These are phyloP conservation scores for Datisca glomerata DNA, from an alignment of 306 rosid species.

Conservation along the genomic window DNA sequence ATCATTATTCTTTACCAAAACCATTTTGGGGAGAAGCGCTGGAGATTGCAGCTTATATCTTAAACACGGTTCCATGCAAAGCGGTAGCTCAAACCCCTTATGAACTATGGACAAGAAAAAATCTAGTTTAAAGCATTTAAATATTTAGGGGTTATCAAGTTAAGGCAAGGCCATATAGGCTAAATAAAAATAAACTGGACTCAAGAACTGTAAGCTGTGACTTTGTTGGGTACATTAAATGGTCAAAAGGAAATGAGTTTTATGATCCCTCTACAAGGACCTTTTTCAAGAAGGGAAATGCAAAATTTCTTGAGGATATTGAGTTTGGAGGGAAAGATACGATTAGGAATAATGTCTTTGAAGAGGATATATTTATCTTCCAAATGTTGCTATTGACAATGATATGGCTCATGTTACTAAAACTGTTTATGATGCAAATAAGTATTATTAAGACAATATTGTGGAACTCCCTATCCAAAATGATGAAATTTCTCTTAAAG, in stretches of 20 bases:
- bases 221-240: not conserved
- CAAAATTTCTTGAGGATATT: not conserved
- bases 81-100: not conserved
- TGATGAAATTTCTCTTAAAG: not conserved
- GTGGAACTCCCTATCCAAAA: too few relatives aligned
- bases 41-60: not conserved
- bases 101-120: not conserved
- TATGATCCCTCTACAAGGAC: not conserved
- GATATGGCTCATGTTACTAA: too few relatives aligned
- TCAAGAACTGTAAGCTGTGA: not conserved
- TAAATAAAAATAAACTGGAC: not conserved
- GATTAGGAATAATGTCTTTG: not conserved
- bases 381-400: too few relatives aligned
- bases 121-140: not conserved
- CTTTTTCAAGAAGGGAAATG: not conserved
- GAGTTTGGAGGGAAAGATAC: not conserved
- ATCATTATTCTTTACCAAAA: not conserved
- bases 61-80: not conserved
- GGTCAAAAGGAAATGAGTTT: not conserved
- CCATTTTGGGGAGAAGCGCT: not conserved
- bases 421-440: too few relatives aligned
- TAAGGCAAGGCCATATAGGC: not conserved
- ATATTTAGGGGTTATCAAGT: not conserved
- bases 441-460: too few relatives aligned
- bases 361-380: not conserved